Conservation (phyloP, 345 rosid species). For the Populus pruinosa region DNA sequence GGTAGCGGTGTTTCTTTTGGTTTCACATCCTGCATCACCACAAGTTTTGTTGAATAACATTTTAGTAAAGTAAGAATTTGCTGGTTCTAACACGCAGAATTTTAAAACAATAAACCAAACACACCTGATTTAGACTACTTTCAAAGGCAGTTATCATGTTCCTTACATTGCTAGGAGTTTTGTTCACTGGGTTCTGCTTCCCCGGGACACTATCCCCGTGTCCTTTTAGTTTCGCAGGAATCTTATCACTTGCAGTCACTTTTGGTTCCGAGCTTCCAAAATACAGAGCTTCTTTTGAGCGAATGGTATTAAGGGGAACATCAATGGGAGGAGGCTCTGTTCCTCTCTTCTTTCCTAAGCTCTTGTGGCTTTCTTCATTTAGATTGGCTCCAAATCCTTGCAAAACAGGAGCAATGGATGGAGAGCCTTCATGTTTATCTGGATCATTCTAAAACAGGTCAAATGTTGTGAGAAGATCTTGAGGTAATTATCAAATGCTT, state of each 20-base stretch:
- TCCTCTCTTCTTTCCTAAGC: constrained; percentile 14
- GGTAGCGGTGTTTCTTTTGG: constrained; percentile 36
- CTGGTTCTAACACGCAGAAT: neutral
- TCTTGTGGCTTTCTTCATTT: constrained; percentile 11
- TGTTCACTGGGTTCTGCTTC: constrained; percentile 31
- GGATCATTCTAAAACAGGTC: constrained; percentile 38
- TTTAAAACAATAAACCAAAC: neutral
- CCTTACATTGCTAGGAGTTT: constrained; percentile 54
- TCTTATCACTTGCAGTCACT: constrained; percentile 10
- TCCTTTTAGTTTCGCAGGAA: constrained; percentile 14
- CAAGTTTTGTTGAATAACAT: constrained; percentile 15
- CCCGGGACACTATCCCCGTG: constrained; percentile 15
- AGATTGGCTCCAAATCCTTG: constrained; percentile 3
- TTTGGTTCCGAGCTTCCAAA: constrained; percentile 13
- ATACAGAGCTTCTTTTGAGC: constrained; percentile 19
- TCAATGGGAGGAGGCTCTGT: constrained; percentile 17
- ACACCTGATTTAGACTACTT: constrained; percentile 62
- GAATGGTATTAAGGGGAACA: constrained; percentile 15
- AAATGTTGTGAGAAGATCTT: constrained; percentile 32
- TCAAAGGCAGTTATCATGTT: constrained; percentile 79
- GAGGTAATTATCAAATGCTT: neutral
- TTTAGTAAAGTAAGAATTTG: constrained; percentile 9
- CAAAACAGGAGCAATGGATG: constrained; percentile 11
- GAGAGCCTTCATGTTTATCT: constrained; percentile 34
- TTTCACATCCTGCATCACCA: constrained; percentile 43